Conservation (phyloP, 768 basidiomycete genomes). For the Leccinum variicolor region DNA sequence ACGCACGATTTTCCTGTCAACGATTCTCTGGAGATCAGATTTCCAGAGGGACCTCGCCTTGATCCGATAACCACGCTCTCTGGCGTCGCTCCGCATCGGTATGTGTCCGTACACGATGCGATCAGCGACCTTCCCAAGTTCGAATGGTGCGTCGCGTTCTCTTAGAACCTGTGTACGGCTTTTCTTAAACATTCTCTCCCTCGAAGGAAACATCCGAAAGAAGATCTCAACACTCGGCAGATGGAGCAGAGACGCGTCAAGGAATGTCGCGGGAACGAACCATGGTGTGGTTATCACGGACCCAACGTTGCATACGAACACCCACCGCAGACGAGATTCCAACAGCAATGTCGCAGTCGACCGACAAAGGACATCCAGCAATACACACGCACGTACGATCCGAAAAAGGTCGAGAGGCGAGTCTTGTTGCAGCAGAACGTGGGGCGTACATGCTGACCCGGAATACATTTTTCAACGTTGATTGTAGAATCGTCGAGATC, state of each 20-base stretch:
- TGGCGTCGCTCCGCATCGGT: constrained; percentile 55
- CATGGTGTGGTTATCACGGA: constrained; percentile 33
- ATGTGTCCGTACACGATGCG: constrained; percentile 66
- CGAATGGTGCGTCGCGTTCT: constrained; percentile 56
- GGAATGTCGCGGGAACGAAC: constrained; percentile 35
- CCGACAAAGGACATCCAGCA: constrained; percentile 60
- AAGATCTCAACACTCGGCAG: constrained; percentile 5
- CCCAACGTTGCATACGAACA: constrained; percentile 31
- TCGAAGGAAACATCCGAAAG: constrained; percentile 25
- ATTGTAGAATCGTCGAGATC: constrained; percentile 53
- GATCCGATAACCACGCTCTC: constrained; percentile 41
- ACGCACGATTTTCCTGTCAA: constrained; percentile 39
- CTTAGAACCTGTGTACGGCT: not conserved
- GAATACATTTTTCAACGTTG: not conserved
- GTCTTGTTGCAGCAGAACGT: constrained; percentile 11
- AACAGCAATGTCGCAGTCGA: constrained; percentile 44
- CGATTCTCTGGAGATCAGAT: constrained; percentile 48
- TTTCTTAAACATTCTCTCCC: not conserved
- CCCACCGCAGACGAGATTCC: constrained; percentile 39
- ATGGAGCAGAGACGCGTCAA: constrained; percentile 28
- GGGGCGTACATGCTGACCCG: not conserved
- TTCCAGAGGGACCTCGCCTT: constrained; percentile 39
- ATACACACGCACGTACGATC: constrained; percentile 52
- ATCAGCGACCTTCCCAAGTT: constrained; percentile 70
- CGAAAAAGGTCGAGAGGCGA: constrained; percentile 56